These are phyloP conservation scores for Hyparrhenia diplandra DNA, from an alignment of 176 grass and related monocot genomes.

Conservation along the genomic window DNA sequence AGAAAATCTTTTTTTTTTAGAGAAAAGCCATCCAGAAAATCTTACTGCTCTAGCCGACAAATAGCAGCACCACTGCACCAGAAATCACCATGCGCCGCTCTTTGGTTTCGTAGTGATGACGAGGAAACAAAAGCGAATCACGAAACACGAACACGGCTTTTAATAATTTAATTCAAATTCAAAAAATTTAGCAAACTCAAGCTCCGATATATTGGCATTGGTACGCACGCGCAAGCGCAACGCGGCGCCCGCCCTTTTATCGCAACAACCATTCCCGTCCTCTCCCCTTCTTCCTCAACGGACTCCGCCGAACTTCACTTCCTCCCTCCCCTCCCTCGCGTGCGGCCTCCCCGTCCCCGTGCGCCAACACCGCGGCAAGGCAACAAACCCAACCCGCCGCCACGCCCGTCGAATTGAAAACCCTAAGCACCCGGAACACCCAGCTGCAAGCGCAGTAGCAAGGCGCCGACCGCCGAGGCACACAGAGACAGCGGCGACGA, in stretches of 20 bases:
- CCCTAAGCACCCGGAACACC: background rate
- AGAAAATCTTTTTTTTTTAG: too few relatives aligned
- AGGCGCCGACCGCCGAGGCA: background rate
- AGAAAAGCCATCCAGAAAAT: background rate
- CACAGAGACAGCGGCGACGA: background rate
- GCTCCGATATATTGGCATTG: background rate
- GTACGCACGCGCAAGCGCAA: too few relatives aligned
- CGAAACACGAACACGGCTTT: background rate
- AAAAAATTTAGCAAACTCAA: background rate
- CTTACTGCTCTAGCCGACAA: background rate
- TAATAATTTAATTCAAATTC: background rate
- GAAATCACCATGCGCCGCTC: background rate
- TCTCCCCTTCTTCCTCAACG: background rate
- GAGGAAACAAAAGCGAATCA: background rate
- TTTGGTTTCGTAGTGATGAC: too few relatives aligned
- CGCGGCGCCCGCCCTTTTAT: background rate
- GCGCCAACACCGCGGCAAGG: background rate
- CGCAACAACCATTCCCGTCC: background rate
- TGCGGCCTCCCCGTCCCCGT: background rate
- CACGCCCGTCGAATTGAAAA: background rate
- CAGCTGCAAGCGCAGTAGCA: background rate
- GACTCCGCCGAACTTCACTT: background rate
- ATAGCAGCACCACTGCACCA: too few relatives aligned
- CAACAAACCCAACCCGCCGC: background rate
- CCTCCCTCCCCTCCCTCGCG: background rate